Evolutionary conservation across 495 filamentous ascomycete genomes (phyloP), one percentile per base, ranked within the genome.

Genomic region (Hypomontagnella submonticulosa): DNA sequence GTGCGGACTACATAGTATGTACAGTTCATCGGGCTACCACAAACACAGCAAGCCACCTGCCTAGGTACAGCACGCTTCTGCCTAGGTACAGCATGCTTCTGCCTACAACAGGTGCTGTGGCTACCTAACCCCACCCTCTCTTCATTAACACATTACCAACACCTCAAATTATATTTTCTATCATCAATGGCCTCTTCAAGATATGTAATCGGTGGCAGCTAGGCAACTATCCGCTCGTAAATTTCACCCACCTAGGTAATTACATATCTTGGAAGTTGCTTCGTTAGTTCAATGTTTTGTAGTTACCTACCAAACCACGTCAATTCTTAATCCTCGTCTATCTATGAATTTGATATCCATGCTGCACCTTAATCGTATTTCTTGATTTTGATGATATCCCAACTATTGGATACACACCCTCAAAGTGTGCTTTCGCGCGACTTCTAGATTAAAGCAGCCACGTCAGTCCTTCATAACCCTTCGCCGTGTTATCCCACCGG

Each of bases 321-420:
- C 23, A 27, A 27, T 13, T 13, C 10, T 19, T 13, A 40, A 33
- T 23, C 18, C 18, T 40, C 34, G 38, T 40, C 11, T 37, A 40
- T 42, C 27, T 23, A 33, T 13, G 34, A 40, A 38, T 20, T 19
- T 34, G 12, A 18, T 18, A 40, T 48, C 34, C 20, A n/a, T 30
- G 36, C 15, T 57, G 9, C 10, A 12, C 38, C 43, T 57, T 48
- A 27, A 52, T 46, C 32, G 43, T 41, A 48, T 42, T 33, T 33
- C 11, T 33, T 40, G n/a, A 12, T 15, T 20, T 27, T 49, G 11
- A 41, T 15, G 15, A 16, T 15, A 50, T 8, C 27, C 32, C 19
- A 33, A 12, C 20, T 51, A 36, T 9, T 36, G 4, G 1, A 23
- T 38, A 27, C 23, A 15, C 13, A 34, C 33, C 38, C 23, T 18